A percentile compares a stretch with the other conserved stretches of the same genome.
phyloP scores from a whole-genome alignment of 2,329 filamentous ascomycete genomes.

The Fusarium denticulatum region DNA sequence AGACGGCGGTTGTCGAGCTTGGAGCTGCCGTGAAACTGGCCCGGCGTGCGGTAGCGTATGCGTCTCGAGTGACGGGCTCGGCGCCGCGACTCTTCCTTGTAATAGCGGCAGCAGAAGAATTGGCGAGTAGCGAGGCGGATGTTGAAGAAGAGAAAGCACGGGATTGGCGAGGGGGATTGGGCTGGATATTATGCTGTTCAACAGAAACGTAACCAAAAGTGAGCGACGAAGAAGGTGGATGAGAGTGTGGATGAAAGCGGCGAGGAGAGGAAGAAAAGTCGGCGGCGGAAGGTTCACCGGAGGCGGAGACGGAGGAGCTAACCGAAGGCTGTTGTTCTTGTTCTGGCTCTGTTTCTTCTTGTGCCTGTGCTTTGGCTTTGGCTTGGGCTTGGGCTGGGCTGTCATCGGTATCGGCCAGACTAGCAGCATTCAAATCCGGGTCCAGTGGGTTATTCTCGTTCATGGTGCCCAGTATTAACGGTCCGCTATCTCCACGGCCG shows the following conservation, averaged over 20 bases:
- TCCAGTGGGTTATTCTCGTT: slow-evolving; percentile 36
- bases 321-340: slow-evolving; percentile 11
- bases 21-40: slow-evolving; percentile 69
- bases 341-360: not conserved
- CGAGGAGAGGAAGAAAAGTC: slow-evolving; percentile 41
- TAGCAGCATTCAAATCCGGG: slow-evolving; percentile 39
- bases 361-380: slow-evolving; percentile 12
- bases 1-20: slow-evolving; percentile 50
- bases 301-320: slow-evolving; percentile 44
- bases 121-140: slow-evolving; percentile 49
- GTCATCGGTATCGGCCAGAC: slow-evolving; percentile 37
- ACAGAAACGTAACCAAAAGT: slow-evolving; percentile 24
- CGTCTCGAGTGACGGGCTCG: slow-evolving; percentile 67
- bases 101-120: slow-evolving; percentile 57
- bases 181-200: slow-evolving; percentile 17
- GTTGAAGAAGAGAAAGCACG: slow-evolving; percentile 40
- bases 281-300: slow-evolving; percentile 39
- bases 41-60: slow-evolving; percentile 60
- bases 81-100: slow-evolving; percentile 67
- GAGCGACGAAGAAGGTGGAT: slow-evolving; percentile 24
- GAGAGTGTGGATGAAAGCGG: slow-evolving; percentile 24
- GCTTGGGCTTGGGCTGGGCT: slow-evolving; percentile 19
- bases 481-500: slow-evolving; percentile 20
- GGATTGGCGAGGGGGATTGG: slow-evolving; percentile 26
- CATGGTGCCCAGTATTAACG: slow-evolving; percentile 30